A percentile compares a stretch with the other conserved stretches of the same genome.
Evolutionary conservation across 2,329 filamentous ascomycete species (phyloP).

Genomic region (Sporothrix luriei): DNA sequence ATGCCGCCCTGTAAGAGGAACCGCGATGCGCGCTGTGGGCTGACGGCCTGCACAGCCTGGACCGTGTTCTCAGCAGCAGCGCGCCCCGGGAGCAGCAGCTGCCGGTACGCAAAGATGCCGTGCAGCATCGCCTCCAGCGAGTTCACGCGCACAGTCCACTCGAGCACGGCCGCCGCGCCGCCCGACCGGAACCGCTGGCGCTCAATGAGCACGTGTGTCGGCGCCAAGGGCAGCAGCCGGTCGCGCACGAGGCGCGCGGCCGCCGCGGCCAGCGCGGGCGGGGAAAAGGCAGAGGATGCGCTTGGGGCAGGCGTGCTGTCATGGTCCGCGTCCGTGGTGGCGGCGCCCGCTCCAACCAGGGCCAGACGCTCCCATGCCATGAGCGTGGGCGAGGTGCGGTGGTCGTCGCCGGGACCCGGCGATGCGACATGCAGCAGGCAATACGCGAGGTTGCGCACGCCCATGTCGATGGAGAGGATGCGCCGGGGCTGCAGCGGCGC

Average conservation of each 20-base stretch:
- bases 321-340: not conserved
- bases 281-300: conserved; percentile 40
- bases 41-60: conserved; percentile 51
- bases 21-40: conserved; percentile 54
- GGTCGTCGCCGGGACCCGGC: too few relatives aligned
- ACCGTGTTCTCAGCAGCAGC: not conserved
- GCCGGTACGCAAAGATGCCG: conserved; percentile 64
- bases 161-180: conserved; percentile 66
- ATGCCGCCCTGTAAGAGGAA: conserved; percentile 51
- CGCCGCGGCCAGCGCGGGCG: conserved; percentile 43
- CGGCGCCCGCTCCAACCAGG: conserved; percentile 33
- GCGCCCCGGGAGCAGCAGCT: conserved; percentile 45
- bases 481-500: conserved; percentile 42
- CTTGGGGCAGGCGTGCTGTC: not conserved
- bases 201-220: conserved; percentile 71
- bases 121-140: conserved; percentile 81
- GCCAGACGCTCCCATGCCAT: conserved; percentile 39
- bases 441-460: conserved; percentile 78
- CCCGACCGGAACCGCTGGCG: conserved; percentile 63
- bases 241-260: conserved; percentile 43
- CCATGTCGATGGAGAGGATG: conserved; percentile 81
- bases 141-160: conserved; percentile 84
- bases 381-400: conserved; percentile 32
- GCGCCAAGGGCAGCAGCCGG: conserved; percentile 53
- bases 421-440: conserved; percentile 55